Conservation (phyloP, 139 green algal species). For the Chlorella sp. region DNA sequence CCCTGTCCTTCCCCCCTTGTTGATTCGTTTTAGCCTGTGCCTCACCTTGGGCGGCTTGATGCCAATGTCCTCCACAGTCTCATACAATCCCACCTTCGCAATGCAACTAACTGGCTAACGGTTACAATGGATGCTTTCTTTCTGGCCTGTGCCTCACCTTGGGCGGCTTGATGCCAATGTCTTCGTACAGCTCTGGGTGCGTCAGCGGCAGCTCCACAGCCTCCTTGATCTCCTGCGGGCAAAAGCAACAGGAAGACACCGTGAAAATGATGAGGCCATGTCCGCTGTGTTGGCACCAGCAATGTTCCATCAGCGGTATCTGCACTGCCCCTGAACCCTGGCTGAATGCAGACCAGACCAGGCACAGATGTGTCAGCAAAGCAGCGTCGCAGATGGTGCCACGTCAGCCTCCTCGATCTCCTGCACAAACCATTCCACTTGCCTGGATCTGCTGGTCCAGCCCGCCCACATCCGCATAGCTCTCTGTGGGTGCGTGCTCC, state of each 20-base stretch:
- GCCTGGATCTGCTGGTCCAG: constrained; percentile 77
- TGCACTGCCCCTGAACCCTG: too few relatives aligned
- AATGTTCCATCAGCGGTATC: too few relatives aligned
- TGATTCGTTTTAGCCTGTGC: neutral
- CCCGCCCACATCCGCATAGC: constrained; percentile 97
- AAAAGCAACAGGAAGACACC: neutral
- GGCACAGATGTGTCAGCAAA: too few relatives aligned
- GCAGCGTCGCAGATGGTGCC: too few relatives aligned
- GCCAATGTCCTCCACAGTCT: constrained; percentile 99
- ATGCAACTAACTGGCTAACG: too few relatives aligned
- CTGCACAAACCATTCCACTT: neutral
- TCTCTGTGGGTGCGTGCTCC: constrained; percentile 97
- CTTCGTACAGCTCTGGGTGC: constrained; percentile 99
- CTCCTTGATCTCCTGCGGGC: constrained; percentile 97
- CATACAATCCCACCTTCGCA: too few relatives aligned
- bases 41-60: constrained; percentile 97
- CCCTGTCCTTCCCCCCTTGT: too few relatives aligned
- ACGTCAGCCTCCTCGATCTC: too few relatives aligned
- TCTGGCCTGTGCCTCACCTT: constrained; percentile 67
- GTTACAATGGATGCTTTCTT: too few relatives aligned
- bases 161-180: constrained; percentile 99
- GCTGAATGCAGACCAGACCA: too few relatives aligned
- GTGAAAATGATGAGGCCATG: neutral
- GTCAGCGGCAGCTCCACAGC: constrained; percentile 99
- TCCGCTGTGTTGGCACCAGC: too few relatives aligned